Base-by-base conservation (phyloP, 768 basidiomycete genomes). In the Antrodiella citrinella region DNA sequence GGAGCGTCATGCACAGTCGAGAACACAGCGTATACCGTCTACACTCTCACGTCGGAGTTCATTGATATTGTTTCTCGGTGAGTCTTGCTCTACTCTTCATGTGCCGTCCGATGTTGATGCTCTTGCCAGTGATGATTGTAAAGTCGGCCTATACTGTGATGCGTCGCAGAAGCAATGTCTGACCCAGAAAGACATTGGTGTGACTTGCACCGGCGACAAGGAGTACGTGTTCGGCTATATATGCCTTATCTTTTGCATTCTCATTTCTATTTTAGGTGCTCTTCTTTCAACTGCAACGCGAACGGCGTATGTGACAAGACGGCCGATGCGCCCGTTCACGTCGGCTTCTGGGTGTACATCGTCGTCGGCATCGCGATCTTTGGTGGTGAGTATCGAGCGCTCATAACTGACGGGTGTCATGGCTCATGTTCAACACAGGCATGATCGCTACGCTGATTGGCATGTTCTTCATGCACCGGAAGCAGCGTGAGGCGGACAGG, bases 11-110 rank as follows among this genome's bases (percentile, higher is more conserved):
- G 92, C 58, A 67, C 74, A 0, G 74, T 84, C 20, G 89, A 93
- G 63, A 93, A 94, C 64, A 86, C 81, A 0, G 75, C 79, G 2
- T 93, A 88, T 61, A 83, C 80, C 43, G 84, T 79, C 0, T 91
- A 89, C 60, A 59, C 72, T 21, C 55, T 55, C 2, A 72, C 68
- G 40, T 69, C 69, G 3, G 82, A 86, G 62, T 89, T 83, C 54
- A 75, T 86, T 43, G 80, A 88, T 63, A 82, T 92, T 47, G 81
- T 91, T 2, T 91, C 90, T 51, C 78, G 90, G 90, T 87, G 58
- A 25, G 71, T n/a, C n/a, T n/a, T n/a, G n/a, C n/a, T n/a, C n/a
- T n/a, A n/a, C n/a, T n/a, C n/a, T n/a, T n/a, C n/a, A n/a, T n/a
- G n/a, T n/a, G n/a, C n/a, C n/a, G n/a, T n/a, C n/a, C n/a, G n/a